Percentiles rank a stretch among this genome's conserved stretches.
Conservation (phyloP, 768 basidiomycete species). For the Infundibulicybe gibba region DNA sequence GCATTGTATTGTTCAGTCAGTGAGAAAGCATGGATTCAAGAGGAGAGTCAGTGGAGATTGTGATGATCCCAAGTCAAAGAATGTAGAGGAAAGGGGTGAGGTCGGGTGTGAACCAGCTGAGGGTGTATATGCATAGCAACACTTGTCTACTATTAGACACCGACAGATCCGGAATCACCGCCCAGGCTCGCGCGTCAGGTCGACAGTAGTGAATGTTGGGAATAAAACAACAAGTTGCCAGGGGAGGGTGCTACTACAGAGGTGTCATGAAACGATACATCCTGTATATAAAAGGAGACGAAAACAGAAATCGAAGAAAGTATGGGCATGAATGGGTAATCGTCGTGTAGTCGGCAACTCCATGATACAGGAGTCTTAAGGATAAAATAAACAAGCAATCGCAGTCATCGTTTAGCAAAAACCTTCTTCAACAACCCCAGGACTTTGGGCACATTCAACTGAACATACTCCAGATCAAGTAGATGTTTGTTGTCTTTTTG, state of each 20-base stretch:
- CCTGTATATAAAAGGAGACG: conserved; percentile 17
- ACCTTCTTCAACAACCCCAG: conserved; percentile 91
- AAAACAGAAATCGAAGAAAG: conserved; percentile 6
- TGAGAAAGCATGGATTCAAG: neutral
- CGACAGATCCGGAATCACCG: no score
- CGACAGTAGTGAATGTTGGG: neutral
- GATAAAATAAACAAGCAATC: conserved; percentile 20
- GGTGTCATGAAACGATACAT: conserved; percentile 28
- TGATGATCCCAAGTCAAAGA: neutral
- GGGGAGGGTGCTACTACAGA: conserved; percentile 20
- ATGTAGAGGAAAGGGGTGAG: neutral
- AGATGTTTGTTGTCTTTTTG: conserved; percentile 99
- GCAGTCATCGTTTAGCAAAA: conserved; percentile 75
- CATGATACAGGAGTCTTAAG: conserved; percentile 21
- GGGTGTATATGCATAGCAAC: no score
- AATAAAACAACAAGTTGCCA: conserved; percentile 15
- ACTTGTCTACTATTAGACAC: no score
- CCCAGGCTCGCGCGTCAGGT: neutral
- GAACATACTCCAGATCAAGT: conserved; percentile 96
- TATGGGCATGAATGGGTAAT: conserved; percentile 9
- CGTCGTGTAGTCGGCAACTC: conserved; percentile 13
- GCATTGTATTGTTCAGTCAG: neutral
- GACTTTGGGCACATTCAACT: conserved; percentile 95
- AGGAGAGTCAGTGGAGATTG: neutral
- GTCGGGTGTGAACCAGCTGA: no score